phyloP scores from a whole-genome alignment of 148 eudicot genomes.

The Diospyros kaki region DNA sequence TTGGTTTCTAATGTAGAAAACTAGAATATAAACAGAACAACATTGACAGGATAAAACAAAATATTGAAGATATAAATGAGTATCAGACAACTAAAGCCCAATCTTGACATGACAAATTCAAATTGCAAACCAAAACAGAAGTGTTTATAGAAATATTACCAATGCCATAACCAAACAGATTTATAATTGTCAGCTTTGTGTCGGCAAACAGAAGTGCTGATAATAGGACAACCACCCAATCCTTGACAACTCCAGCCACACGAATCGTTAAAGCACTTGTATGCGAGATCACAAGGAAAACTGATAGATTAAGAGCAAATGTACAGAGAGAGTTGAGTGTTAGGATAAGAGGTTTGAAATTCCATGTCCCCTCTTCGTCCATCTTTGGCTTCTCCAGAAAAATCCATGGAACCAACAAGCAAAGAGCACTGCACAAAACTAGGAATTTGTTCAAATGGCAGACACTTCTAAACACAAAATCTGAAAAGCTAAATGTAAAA shows the following conservation, averaged over 20 bases:
- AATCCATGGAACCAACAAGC: constrained; percentile 94
- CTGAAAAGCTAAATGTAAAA: not conserved
- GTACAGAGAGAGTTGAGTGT: constrained; percentile 88
- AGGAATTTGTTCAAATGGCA: constrained; percentile 9
- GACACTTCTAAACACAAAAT: constrained; percentile 4
- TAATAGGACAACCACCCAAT: constrained; percentile 94
- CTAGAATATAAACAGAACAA: not conserved
- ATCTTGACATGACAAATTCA: not conserved
- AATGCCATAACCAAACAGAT: constrained; percentile 89
- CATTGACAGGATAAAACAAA: not conserved
- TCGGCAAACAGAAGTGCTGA: constrained; percentile 97
- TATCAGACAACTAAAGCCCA: not conserved
- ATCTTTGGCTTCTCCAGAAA: constrained; percentile 93
- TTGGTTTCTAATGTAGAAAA: not conserved
- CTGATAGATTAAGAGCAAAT: constrained; percentile 94
- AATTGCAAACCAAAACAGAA: not conserved
- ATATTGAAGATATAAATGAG: not conserved
- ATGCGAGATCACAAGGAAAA: constrained; percentile 90
- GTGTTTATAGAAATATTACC: constrained; percentile 41
- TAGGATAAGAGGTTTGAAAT: constrained; percentile 64
- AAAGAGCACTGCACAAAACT: constrained; percentile 71
- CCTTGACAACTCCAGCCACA: constrained; percentile 99
- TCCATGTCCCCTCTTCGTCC: constrained; percentile 79
- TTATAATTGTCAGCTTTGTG: constrained; percentile 79
- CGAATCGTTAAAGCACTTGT: constrained; percentile 98